Evolutionary conservation across 176 grass and related monocot genomes (phyloP), one percentile per base, ranked within the genome.

Genomic region (Triticum turgidum): DNA sequence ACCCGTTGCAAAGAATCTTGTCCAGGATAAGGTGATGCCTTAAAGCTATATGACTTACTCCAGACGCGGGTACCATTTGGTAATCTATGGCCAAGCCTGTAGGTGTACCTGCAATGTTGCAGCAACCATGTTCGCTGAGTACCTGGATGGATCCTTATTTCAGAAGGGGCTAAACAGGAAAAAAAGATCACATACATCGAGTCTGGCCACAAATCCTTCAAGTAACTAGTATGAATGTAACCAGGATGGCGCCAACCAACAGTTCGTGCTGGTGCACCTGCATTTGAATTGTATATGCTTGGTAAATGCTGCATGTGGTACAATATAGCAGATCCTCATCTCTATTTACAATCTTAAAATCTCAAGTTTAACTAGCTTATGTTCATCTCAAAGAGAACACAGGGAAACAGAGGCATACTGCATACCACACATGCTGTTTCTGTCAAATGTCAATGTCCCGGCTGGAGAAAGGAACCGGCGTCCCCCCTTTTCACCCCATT

Each of bases 181-280:
- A 84, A 5, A 52, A 33, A 87, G 73, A 80, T 80, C 27, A 41
- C 75, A 70, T 90, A 98, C 92, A 64, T 9, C 78, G 82, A 86
- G 69, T 94, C 94, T 80, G 96, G 96, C 93, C 96, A 98, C 32
- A 98, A 63, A 65, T 98, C 96, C 80, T 98, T 98, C 54, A 98
- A 39, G 70, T 93, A 91, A 87, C 96, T 95, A 32, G 93, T 96
- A 66, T 98, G 96, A 56, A 77, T 77, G 17, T 77, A 98, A 80
- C 95, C 95, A 70, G 95, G 95, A 95, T 98, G 93, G 73, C 91
- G 91, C 95, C 95, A 98, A 64, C 95, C 93, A 80, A 98, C 93
- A 54, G 95, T 95, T 77, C 93, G 77, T 18, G 95, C 95, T 25
- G 91, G 93, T 37, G 91, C 78, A 68, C 86, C 95, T 98, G 85